A percentile compares a stretch with the other conserved stretches of the same genome.
Evolutionary conservation across 805 yeast genomes (phyloP).

Genomic region (Sugiyamaella marilandica): DNA sequence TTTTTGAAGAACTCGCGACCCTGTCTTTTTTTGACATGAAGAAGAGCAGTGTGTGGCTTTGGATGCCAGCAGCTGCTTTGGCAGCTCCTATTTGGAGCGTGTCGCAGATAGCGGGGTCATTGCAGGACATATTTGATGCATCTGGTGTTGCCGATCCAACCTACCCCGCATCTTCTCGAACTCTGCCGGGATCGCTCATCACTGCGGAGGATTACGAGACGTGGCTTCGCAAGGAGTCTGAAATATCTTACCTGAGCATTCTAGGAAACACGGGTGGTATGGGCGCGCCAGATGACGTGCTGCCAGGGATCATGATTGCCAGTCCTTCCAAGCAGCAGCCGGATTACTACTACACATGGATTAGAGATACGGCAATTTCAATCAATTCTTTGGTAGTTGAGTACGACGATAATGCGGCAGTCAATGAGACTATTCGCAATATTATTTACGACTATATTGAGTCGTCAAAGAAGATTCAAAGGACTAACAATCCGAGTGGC

Average conservation of each 20-base stretch:
- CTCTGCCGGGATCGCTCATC: conserved; percentile 21
- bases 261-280: conserved; percentile 55
- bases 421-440: conserved; percentile 25
- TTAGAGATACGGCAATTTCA: conserved; percentile 83
- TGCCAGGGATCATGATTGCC: conserved; percentile 77
- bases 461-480: conserved; percentile 56
- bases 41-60: too few species aligned
- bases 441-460: conserved; percentile 57
- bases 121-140: background rate
- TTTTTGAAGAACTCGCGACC: too few species aligned
- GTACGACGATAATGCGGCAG: conserved; percentile 40
- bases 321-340: conserved; percentile 71
- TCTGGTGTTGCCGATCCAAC: background rate
- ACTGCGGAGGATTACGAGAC: conserved; percentile 38
- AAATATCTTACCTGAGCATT: conserved; percentile 42
- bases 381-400: conserved; percentile 49
- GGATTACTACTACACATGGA: conserved; percentile 86
- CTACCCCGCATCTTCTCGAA: background rate
- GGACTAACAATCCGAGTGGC: conserved; percentile 67
- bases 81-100: too few species aligned
- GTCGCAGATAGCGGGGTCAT: background rate
- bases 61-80: too few species aligned
- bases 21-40: too few species aligned
- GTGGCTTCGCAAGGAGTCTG: conserved; percentile 47
- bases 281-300: conserved; percentile 36